Base-by-base conservation (phyloP, 2,329 filamentous ascomycete species). In the Aureobasidium sp. region DNA sequence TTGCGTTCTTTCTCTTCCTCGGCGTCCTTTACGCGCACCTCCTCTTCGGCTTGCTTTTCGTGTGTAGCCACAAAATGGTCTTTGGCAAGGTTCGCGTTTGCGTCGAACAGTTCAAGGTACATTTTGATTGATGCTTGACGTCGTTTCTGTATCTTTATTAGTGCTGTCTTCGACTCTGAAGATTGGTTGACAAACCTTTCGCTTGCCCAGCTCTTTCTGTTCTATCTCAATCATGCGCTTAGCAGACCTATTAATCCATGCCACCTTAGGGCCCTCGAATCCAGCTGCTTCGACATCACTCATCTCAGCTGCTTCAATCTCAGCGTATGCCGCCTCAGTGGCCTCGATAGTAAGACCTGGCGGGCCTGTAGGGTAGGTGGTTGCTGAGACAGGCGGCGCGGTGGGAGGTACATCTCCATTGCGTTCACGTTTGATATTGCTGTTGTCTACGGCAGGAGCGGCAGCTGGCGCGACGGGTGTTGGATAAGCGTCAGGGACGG, bases 1-100 rank as follows among this genome's bases (percentile, higher is more conserved):
- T 99, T 99, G 67, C 94, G 90, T 76, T 99, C 94, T 78, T 99
- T 99, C 75, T 99, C 94, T 65, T 93, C 92, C 64, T 89, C 88
- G 8, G 97, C 82, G 73, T 97, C 93, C 67, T 91, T 90, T 65
- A 92, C 88, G 67, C 94, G 89, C 2, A 97, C 93, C 69, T 96
- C 88, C 59, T 89, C 84, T 64, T 93, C 83, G 1, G 94, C 93
- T 44, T 89, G 87, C 20, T 89, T 84, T 71, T 92, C 92, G 72
- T 94, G 87, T 50, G 87, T 79, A 15, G 88, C 82, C 63, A 90
- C 85, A 73, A 90, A 97, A 36, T 90, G 86, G 59, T 87, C 82
- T 69, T 89, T 89, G 43, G 90, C 90, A 20, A 84, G 81, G 56
- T 86, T 82, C 55, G 87, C 85, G 69, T 93, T 89, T 47, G 80